Evolutionary conservation across 2,329 filamentous ascomycete genomes (phyloP), one percentile per base, ranked within the genome.

Genomic region (Colletotrichum graminicola): DNA sequence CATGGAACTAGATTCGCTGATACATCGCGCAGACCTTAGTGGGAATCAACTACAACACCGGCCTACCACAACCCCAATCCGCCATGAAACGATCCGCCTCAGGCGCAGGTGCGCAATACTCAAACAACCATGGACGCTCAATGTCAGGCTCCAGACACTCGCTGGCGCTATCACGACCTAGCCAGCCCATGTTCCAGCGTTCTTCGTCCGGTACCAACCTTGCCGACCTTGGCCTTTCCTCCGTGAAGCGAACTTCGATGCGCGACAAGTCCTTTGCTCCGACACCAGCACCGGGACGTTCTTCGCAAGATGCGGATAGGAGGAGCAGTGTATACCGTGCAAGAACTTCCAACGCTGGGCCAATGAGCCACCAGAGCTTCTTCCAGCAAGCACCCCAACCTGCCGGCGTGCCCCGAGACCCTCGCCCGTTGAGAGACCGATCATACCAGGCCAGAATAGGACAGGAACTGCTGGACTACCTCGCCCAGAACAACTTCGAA

Each of bases 401-500:
- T 5, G 94, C 94, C 1, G 94, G 93, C 70, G 92, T 95, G 2
- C 94, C 94, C 1, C 89, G 91, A 73, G 97, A 99, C 78, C 95
- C 96, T 1, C 90, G 97, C 67, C 93, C 95, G 18, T 84, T 98
- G 64, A 93, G 92, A 78, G 94, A 98, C 78, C 87, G 93, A 47
- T 87, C 88, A 29, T 97, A 93, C 76, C 93, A 97, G 78, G 87
- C 90, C 39, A 90, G 92, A 67, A 95, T 99, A 80, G 94, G 92
- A 10, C 93, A 96, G 76, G 95, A 99, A 77, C 83, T 99, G 66
- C 84, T 97, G 75, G 96, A 99, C 75, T 99, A 97, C 79, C 88
- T 99, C 78, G 91, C 94, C 0, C 91, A 95, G 68, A 92, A 98
- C 80, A 97, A 98, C 79, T 99, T 98, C 77, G 96, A 99, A 82